Evolutionary conservation across 177 flowering plant genomes (phyloP), one percentile per base, ranked within the genome.

Genomic region (Vitis hybrid): DNA sequence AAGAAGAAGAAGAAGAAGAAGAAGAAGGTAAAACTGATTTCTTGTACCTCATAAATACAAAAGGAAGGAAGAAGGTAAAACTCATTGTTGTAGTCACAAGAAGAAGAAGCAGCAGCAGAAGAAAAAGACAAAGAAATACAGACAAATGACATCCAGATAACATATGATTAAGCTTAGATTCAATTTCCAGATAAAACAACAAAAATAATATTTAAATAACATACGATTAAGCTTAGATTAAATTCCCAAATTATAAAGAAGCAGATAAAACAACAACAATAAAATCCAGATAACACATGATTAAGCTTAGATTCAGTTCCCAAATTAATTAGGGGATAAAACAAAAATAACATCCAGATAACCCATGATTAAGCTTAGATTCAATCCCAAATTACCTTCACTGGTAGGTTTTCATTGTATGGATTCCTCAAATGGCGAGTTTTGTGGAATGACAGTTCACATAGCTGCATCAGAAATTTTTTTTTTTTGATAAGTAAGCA

Each of bases 371-470:
- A 34, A 34, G 45, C 45, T 34, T 34, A 34, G 45, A 34, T 34
- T 34, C 45, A 23, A 23, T 23, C 26, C 26, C 26, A 23, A 23
- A 23, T 23, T 88, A 95, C 99, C 98, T 95, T 95, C 70, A 95
- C 98, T 30, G 99, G 99, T 59, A 95, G 81, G 81, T 93, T 93
- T 75, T 95, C 99, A 81, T 95, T 95, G 84, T 80, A 93, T 30
- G 98, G 98, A 67, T 95, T 95, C 82, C 97, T 87, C 84, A 95
- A 74, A 77, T 93, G 94, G 54, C 97, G 97, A 66, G 99, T 93
- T 80, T 95, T 93, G 70, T 91, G 87, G 74, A 95, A 95, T 71
- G 99, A 90, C 69, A 95, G 77, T 75, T 95, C 99, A 78, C 98
- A 90, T 66, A 95, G 82, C 98, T 94, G 90, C 88, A 88, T 8